Conservation (phyloP, 2,329 filamentous ascomycete genomes). For the Didymella exigua region DNA sequence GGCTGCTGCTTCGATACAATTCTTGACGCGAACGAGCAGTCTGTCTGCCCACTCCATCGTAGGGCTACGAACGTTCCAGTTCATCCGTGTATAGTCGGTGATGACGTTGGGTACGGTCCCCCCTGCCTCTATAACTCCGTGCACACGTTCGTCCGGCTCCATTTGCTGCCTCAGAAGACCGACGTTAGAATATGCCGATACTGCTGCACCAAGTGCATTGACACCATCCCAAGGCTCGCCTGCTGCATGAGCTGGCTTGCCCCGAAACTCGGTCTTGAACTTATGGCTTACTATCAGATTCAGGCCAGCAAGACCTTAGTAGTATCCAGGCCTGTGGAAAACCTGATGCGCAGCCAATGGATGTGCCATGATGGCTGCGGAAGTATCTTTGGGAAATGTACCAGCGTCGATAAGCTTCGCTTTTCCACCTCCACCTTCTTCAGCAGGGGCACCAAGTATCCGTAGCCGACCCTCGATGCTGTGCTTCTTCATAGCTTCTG, state of each 20-base stretch:
- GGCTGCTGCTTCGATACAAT: slow-evolving; percentile 37
- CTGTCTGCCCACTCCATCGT: slow-evolving; percentile 34
- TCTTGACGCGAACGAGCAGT: slow-evolving; percentile 39
- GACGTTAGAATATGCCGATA: slow-evolving; percentile 45
- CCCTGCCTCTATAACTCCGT: slow-evolving; percentile 20
- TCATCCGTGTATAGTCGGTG: slow-evolving; percentile 48
- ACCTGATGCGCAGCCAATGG: slow-evolving; percentile 25
- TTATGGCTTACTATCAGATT: slow-evolving; percentile 25
- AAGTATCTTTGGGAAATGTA: slow-evolving; percentile 44
- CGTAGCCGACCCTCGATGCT: slow-evolving; percentile 54
- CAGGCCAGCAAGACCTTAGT: slow-evolving; percentile 20
- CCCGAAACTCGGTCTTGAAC: slow-evolving; percentile 32
- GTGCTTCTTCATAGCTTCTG: slow-evolving; percentile 51
- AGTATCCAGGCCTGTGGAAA: slow-evolving; percentile 20
- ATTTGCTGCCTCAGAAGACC: slow-evolving; percentile 28
- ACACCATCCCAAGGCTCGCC: slow-evolving; percentile 48
- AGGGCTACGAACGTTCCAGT: slow-evolving; percentile 49
- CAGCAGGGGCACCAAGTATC: slow-evolving; percentile 60
- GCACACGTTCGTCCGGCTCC: slow-evolving; percentile 22
- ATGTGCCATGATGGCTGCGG: slow-evolving; percentile 35
- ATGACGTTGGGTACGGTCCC: slow-evolving; percentile 21
- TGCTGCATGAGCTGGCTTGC: slow-evolving; percentile 47
- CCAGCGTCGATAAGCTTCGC: slow-evolving; percentile 55
- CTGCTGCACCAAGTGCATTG: slow-evolving; percentile 50
- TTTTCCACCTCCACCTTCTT: slow-evolving; percentile 61